Base-by-base conservation (phyloP, 2,329 filamentous ascomycete species). In the Penicillium sp. region DNA sequence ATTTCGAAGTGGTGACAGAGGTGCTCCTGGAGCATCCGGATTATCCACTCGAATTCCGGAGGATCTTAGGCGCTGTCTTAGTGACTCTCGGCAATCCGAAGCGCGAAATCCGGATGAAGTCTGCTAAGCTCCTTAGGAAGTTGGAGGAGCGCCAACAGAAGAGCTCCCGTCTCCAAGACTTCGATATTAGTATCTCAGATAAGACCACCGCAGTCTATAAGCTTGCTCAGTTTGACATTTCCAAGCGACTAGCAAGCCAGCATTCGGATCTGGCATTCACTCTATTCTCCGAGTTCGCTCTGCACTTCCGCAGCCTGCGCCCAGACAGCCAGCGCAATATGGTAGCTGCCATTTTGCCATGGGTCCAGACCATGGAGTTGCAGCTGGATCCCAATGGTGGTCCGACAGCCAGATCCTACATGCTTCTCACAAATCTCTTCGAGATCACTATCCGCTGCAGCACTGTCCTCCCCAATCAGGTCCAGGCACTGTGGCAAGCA, bases 121-220 rank as follows among this genome's bases (percentile, higher is more conserved):
- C 93, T 1, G 88, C 88, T 0, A 82, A 85, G 42, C 77, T 97
- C 28, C 77, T 98, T 10, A 82, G 90, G 35, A 84, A 83, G 0
- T 75, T 97, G 1, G 93, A 97, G 69, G 84, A 90, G 57, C 82
- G 89, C 23, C 88, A 93, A 57, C 82, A 86, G 56, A 87, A 88
- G 57, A 93, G 83, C 56, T 95, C 92, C 1, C 95, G 95, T 65
- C 83, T 98, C 6, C 89, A 95, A 66, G 93, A 98, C 67, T 95
- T 96, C 51, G 93, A 98, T 63, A 97, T 98, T 62, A 96, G 91
- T 67, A 93, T 98, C 50, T 95, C 92, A 0, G 95, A 98, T 72
- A 97, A 96, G 72, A 98, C 95, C 0, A 95, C 95, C 58, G 91
- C 92, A 0, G 92, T 98, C 2, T 98, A 97, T 72, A 98, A 98